Evolutionary conservation across 768 basidiomycete species (phyloP), one percentile per base, ranked within the genome.

Genomic region (Xerocomellus dryophilus): DNA sequence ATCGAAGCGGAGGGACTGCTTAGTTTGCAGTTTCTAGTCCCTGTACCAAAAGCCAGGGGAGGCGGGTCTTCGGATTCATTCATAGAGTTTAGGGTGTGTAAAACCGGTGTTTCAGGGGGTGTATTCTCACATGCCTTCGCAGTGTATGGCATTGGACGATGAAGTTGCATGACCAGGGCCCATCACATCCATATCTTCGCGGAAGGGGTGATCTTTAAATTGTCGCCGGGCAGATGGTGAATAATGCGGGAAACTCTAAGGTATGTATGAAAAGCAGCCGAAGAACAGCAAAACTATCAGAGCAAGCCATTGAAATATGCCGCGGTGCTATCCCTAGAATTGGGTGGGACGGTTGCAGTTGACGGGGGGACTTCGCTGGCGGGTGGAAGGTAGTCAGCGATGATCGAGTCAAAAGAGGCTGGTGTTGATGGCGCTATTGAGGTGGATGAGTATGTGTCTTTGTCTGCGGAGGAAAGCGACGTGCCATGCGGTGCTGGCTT

Each of bases 11-110:
- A 84, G 48, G 96, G 96, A 0, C 71, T 94, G 41, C 74, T 98
- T 35, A 91, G 90, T 62, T 71, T 98, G 54, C 96, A 98, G 63
- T 90, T 97, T 69, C 77, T 97, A 60, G 93, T 97, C 79, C 86
- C 84, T 3, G 32, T 78, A 73, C 42, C 76, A 71, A 73, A 66
- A 27, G 62, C 67, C 4, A 71, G 62, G 21, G 72, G 68, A 21
- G 71, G 67, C 6, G 78, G 71, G 20, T 74, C 71, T 20, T 73
- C 78, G 46, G 76, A 84, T 49, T 90, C 84, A 0, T 94, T 93
- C 61, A 85, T 96, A 47, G 93, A 96, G 63, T 95, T 94, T 66
- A 79, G 88, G 71, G 94, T 95, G 61, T 66, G 88, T 76, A 15
- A 32, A 20, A 15, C 15, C 39, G 7, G 43, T 29, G 5, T 9